Percentiles rank a stretch among this genome's conserved stretches.
Evolutionary conservation across 495 filamentous ascomycete species (phyloP).

Genomic region (Penicillium flavigenum): DNA sequence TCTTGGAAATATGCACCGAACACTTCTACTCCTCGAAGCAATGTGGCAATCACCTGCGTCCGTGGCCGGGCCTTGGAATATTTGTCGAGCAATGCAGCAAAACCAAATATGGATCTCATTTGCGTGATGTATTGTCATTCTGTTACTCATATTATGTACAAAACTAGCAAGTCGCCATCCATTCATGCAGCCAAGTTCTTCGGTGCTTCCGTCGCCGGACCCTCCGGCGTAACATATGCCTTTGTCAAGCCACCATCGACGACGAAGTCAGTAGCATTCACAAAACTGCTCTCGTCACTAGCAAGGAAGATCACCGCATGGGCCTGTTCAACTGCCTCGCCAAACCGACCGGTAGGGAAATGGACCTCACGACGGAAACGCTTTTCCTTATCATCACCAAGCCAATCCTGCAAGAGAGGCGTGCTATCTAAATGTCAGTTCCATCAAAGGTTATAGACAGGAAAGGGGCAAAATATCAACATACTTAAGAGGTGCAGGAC

Average conservation of each 20-base stretch:
- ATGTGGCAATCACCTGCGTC: conserved; percentile 35
- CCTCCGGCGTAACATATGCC: conserved; percentile 88
- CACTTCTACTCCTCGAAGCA: conserved; percentile 34
- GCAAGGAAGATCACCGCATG: conserved; percentile 92
- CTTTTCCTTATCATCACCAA: conserved; percentile 86
- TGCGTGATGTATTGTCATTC: conserved; percentile 25
- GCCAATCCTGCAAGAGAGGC: conserved; percentile 85
- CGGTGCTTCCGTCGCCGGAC: conserved; percentile 65
- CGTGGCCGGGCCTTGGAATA: conserved; percentile 40
- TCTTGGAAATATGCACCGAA: conserved; percentile 41
- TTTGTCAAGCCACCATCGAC: conserved; percentile 96
- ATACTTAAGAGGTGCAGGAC: conserved; percentile 87
- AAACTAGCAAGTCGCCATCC: not conserved
- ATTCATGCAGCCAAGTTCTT: conserved; percentile 51
- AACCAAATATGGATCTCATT: conserved; percentile 46
- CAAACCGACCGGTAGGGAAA: conserved; percentile 95
- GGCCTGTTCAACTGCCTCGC: conserved; percentile 93
- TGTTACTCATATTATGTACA: conserved; percentile 13
- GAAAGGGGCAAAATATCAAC: conserved; percentile 9
- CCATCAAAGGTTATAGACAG: conserved; percentile 53
- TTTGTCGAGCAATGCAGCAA: conserved; percentile 40
- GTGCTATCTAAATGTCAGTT: conserved; percentile 45
- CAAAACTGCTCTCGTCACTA: conserved; percentile 90
- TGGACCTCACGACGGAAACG: conserved; percentile 85
- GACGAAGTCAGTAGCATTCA: conserved; percentile 89